Conservation (phyloP, 768 basidiomycete species). For the Tulasnella sp. region DNA sequence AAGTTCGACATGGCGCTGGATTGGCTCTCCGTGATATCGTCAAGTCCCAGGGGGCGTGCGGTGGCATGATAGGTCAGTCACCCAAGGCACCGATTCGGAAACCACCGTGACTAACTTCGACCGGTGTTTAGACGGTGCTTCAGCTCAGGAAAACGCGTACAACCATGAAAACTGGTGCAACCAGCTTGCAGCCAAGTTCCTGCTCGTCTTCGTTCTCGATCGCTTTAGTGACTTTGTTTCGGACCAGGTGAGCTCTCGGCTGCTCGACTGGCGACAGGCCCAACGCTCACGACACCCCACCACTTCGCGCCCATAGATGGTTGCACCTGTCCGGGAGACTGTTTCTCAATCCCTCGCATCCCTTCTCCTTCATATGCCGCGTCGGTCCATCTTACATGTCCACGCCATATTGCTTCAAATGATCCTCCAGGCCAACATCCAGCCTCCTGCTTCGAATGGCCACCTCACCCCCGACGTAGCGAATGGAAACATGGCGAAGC, state of each 20-base stretch:
- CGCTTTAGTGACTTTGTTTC: constrained; percentile 98
- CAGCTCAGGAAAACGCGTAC: constrained; percentile 60
- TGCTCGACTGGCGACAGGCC: neutral
- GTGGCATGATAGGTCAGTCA: constrained; percentile 74
- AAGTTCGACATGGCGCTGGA: constrained; percentile 90
- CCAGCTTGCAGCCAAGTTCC: constrained; percentile 77
- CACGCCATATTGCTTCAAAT: constrained; percentile 86
- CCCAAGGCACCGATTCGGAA: constrained; percentile 12
- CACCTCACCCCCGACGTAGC: neutral
- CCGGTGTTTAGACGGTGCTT: constrained; percentile 52
- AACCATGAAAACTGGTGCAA: constrained; percentile 90
- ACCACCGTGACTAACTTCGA: neutral
- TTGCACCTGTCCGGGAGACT: constrained; percentile 96
- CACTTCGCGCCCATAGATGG: constrained; percentile 54
- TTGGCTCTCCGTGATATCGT: constrained; percentile 88
- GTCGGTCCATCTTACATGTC: constrained; percentile 75
- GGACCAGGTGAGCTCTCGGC: constrained; percentile 62
- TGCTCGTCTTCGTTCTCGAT: constrained; percentile 90
- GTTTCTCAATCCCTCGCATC: constrained; percentile 93
- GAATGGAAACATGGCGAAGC: constrained; percentile 22
- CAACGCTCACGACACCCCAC: neutral
- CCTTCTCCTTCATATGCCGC: constrained; percentile 84
- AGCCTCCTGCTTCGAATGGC: neutral
- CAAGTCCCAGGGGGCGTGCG: constrained; percentile 77
- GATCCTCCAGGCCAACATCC: constrained; percentile 69